Evolutionary conservation across 345 rosid genomes (phyloP).

Genomic region (Trapa incisa): DNA sequence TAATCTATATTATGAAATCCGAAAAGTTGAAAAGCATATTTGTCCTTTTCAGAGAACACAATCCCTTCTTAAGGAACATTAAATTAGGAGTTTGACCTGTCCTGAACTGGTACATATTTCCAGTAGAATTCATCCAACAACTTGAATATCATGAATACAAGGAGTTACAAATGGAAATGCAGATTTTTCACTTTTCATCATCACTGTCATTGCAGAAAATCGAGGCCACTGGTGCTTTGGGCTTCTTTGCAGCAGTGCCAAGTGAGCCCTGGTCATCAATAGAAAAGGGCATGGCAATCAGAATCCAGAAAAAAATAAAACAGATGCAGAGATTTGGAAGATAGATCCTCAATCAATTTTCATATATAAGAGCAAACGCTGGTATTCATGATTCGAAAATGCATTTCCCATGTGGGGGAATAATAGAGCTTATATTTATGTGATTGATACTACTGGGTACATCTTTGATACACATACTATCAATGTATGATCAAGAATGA

Average conservation of each 20-base stretch:
- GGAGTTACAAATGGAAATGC: neutral
- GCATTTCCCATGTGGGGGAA: neutral
- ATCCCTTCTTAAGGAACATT: neutral
- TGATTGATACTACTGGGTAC: neutral
- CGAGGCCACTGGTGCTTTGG: slow-evolving; percentile 51
- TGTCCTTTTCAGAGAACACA: neutral
- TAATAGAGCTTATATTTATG: neutral
- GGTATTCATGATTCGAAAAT: neutral
- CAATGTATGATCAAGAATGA: neutral
- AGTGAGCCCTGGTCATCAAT: slow-evolving; percentile 30
- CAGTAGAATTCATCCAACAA: neutral
- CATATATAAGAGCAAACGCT: no score
- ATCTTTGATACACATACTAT: neutral
- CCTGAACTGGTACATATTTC: neutral
- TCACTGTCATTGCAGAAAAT: slow-evolving; percentile 72
- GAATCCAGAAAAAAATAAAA: neutral
- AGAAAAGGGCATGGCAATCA: neutral
- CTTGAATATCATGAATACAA: neutral
- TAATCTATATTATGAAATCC: no score
- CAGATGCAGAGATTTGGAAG: neutral
- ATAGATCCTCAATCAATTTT: neutral
- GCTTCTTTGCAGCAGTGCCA: slow-evolving; percentile 44
- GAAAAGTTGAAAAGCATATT: no score
- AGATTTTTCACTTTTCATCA: slow-evolving; percentile 33
- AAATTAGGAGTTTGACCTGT: neutral